phyloP scores from a whole-genome alignment of 1,139 yeast genomes.

The Saccharomycopsis crataegensis region DNA sequence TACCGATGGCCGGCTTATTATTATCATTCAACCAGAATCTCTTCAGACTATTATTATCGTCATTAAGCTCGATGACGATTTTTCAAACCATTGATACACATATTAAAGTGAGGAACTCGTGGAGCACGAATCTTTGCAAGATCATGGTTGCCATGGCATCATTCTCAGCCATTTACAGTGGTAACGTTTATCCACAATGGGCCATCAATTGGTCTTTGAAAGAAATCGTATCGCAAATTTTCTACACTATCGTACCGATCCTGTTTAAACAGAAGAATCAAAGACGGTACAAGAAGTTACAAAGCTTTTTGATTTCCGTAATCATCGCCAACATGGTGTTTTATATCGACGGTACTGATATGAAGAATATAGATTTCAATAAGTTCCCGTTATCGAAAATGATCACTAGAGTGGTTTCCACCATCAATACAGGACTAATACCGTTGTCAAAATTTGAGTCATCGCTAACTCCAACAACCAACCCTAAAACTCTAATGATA shows the following conservation, averaged over 20 bases:
- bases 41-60: too few relatives aligned
- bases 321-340: conserved; percentile 5
- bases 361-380: background rate
- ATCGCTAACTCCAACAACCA: background rate
- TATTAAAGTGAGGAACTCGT: too few relatives aligned
- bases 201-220: background rate
- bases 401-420: background rate
- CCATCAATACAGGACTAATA: background rate
- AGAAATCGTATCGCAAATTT: background rate
- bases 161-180: background rate
- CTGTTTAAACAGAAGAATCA: background rate
- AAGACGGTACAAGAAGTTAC: conserved; percentile 5
- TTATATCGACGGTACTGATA: background rate
- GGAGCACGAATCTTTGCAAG: background rate
- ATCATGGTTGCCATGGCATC: background rate
- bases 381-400: background rate
- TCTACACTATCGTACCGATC: background rate
- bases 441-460: background rate
- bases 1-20: too few relatives aligned
- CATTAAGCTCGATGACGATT: too few relatives aligned
- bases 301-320: conserved; percentile 8
- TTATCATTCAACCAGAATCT: too few relatives aligned
- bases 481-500: too few relatives aligned
- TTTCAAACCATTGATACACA: too few relatives aligned
- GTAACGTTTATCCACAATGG: conserved; percentile 1